Evolutionary conservation across 768 basidiomycete species (phyloP).

Genomic region (Russula sp.): DNA sequence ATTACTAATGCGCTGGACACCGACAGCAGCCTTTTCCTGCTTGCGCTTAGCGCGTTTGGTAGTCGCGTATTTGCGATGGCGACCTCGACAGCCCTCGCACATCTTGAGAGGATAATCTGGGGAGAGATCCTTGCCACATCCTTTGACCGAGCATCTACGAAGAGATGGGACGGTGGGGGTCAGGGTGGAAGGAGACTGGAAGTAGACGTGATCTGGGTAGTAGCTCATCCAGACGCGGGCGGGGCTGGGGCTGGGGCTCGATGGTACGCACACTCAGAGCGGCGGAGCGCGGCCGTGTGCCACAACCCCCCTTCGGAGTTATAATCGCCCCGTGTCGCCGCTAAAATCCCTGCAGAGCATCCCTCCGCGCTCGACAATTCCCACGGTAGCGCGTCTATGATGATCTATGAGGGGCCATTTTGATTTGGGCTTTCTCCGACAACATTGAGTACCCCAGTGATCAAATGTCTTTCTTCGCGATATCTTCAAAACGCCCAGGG

Average conservation of each 20-base stretch:
- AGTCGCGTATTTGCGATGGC: slow-evolving; percentile 44
- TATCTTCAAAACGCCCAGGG: too few species aligned
- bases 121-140: slow-evolving; percentile 33
- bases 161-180: not conserved
- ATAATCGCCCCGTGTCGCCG: slow-evolving; percentile 5
- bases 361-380: too few species aligned
- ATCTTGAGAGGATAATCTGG: slow-evolving; percentile 36
- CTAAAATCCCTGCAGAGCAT: not conserved
- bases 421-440: too few species aligned
- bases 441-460: too few species aligned
- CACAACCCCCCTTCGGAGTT: slow-evolving; percentile 19
- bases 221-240: slow-evolving; percentile 22
- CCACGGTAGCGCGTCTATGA: too few species aligned
- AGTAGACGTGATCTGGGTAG: slow-evolving; percentile 23
- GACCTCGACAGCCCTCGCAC: slow-evolving; percentile 45
- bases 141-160: slow-evolving; percentile 37
- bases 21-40: slow-evolving; percentile 39
- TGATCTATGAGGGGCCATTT: too few species aligned
- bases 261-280: not conserved
- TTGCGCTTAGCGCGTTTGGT: slow-evolving; percentile 46
- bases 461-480: too few species aligned
- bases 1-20: slow-evolving; percentile 8
- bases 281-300: not conserved
- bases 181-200: slow-evolving; percentile 6
- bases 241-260: slow-evolving; percentile 1